Evolutionary conservation across 2,329 filamentous ascomycete genomes (phyloP), one percentile per base, ranked within the genome.

Genomic region (Pseudonectria foliicola): DNA sequence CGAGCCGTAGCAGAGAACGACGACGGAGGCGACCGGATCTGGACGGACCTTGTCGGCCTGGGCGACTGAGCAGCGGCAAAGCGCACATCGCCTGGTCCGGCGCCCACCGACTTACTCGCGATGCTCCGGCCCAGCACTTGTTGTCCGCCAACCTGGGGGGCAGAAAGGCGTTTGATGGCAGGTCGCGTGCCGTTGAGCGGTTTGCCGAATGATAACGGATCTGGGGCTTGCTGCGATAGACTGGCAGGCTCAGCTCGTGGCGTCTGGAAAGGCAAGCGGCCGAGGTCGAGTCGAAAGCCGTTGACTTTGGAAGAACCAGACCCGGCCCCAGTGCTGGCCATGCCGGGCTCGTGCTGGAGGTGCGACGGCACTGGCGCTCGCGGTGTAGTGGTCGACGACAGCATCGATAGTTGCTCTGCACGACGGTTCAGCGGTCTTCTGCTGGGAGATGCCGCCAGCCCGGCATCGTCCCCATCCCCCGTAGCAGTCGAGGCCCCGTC

Each of bases 321-420:
- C n/a, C n/a, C n/a, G n/a, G 26, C 11, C 28, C n/a, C 10, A 16
- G 12, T n/a, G 27, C 44, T 15, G 27, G 34, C 7, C 33, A 26
- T 35, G 27, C 56, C 52, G 3, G 60, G 46, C 25, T 61, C 56
- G 16, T 54, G 49, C 38, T 65, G 61, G n/a, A 67, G 53, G n/a
- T 67, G 61, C 1, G 61, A 62, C 6, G 66, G 62, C 6, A 68
- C 49, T 11, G 65, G 63, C 12, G 56, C 63, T 35, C 56, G 55
- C 4, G 66, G 66, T 4, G 65, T 69, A 4, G 64, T 69, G 4
- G 64, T 69, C 7, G 66, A 60, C 10, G 61, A 56, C 30, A 60
- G 48, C n/a, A 26, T 29, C 6, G 41, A 34, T 15, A 51, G 45
- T 10, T 46, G 34, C 6, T 40, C 38, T n/a, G 37, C 34, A 29